phyloP scores from a whole-genome alignment of 192 early-diverging fungal genomes.

The Hyaloraphidium curvatum region DNA sequence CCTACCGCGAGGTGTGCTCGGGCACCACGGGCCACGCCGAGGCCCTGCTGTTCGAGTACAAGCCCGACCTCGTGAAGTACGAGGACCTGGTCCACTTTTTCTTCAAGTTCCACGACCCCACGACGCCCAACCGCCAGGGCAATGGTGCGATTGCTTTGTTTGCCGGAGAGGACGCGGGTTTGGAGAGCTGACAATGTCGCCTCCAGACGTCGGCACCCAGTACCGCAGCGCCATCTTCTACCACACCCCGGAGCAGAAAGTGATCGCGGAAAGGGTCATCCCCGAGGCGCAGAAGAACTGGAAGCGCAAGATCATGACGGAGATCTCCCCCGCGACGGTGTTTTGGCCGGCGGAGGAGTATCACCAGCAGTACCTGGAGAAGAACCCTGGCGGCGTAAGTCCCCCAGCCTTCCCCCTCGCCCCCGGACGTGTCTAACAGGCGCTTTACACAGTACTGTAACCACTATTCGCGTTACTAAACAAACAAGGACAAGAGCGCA shows the following conservation, averaged over 20 bases:
- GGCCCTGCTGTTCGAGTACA: conserved; percentile 56
- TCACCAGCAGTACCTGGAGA: conserved; percentile 12
- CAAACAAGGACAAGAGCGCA: too few species aligned
- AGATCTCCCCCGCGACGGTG: conserved; percentile 41
- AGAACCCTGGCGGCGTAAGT: neutral
- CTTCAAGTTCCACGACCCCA: conserved; percentile 40
- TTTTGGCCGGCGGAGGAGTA: conserved; percentile 68
- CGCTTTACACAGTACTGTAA: too few species aligned
- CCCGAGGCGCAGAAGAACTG: conserved; percentile 32
- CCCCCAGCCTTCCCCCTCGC: too few species aligned
- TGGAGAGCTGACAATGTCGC: too few species aligned
- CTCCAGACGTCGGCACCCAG: conserved; percentile 59
- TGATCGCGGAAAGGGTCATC: conserved; percentile 53
- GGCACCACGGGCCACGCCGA: conserved; percentile 68
- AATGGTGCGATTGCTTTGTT: neutral
- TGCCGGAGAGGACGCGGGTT: too few species aligned
- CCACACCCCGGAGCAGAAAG: conserved; percentile 51
- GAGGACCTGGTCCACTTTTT: conserved; percentile 59
- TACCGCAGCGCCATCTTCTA: conserved; percentile 78
- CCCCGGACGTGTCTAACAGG: too few species aligned
- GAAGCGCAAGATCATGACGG: conserved; percentile 42
- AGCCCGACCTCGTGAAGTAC: conserved; percentile 51
- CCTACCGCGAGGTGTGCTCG: conserved; percentile 42
- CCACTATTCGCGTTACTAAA: too few species aligned
- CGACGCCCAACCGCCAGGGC: conserved; percentile 54